Percentiles rank a stretch among this genome's conserved stretches.
phyloP scores from a whole-genome alignment of 129 eudicot species.

The Tagetes erecta region DNA sequence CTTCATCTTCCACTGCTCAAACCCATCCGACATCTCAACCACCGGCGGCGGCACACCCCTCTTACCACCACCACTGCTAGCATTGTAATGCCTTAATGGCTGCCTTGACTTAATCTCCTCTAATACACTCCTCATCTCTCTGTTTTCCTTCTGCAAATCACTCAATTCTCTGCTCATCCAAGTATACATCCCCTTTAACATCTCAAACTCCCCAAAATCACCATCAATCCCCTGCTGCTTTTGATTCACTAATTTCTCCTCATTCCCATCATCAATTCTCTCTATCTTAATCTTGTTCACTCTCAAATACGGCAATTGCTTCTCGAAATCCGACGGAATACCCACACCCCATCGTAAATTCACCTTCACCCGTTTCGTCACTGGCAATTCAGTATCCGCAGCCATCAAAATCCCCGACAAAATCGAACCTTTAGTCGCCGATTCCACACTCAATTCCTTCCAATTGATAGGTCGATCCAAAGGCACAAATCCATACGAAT shows the following conservation, averaged over 20 bases:
- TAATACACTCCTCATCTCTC: slow-evolving; percentile 56
- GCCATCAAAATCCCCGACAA: slow-evolving; percentile 57
- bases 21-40: slow-evolving; percentile 45
- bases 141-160: slow-evolving; percentile 53
- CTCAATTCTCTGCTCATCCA: slow-evolving; percentile 80
- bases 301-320: slow-evolving; percentile 57
- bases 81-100: slow-evolving; percentile 20
- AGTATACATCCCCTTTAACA: slow-evolving; percentile 71
- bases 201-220: slow-evolving; percentile 44
- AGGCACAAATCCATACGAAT: slow-evolving; percentile 54
- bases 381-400: slow-evolving; percentile 65
- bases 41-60: slow-evolving; percentile 32
- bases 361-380: slow-evolving; percentile 51
- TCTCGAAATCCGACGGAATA: slow-evolving; percentile 42
- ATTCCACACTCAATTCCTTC: slow-evolving; percentile 52
- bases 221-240: slow-evolving; percentile 27
- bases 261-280: slow-evolving; percentile 53
- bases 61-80: slow-evolving; percentile 22
- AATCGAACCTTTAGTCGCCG: slow-evolving; percentile 40
- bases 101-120: slow-evolving; percentile 49
- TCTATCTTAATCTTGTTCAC: slow-evolving; percentile 73
- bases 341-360: slow-evolving; percentile 74
- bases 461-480: slow-evolving; percentile 48
- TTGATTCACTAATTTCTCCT: slow-evolving; percentile 20
- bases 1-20: slow-evolving; percentile 74